These are phyloP conservation scores for Colletotrichum sp. DNA, from an alignment of 2,329 filamentous ascomycete genomes.

Conservation along the genomic window DNA sequence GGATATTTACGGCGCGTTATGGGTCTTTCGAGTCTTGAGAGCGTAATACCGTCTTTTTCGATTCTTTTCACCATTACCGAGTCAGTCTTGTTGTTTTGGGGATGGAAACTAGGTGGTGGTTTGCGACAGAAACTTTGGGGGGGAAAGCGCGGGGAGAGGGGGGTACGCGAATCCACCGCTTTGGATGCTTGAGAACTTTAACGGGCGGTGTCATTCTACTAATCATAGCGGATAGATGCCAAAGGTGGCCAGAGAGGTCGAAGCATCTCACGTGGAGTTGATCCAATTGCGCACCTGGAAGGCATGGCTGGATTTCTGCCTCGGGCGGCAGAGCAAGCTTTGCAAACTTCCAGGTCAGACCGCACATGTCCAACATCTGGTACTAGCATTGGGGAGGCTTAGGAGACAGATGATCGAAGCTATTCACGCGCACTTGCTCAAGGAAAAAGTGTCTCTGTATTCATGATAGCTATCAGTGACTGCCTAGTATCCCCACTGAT, in stretches of 20 bases:
- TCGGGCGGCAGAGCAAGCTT: not conserved
- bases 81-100: not conserved
- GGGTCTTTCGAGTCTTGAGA: not conserved
- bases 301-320: not conserved
- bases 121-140: not conserved
- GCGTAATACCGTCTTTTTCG: not conserved
- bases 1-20: not conserved
- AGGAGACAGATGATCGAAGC: accelerated
- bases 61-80: not conserved
- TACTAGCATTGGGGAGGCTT: not conserved
- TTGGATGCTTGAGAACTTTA: not conserved
- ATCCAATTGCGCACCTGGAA: not conserved
- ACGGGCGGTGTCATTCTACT: not conserved
- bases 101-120: not conserved
- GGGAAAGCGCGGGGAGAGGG: not conserved
- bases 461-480: not conserved
- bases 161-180: not conserved
- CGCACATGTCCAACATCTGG: accelerated
- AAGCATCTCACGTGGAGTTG: not conserved
- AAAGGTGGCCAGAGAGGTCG: not conserved
- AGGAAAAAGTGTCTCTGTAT: accelerated
- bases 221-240: not conserved
- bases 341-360: not conserved
- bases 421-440: not conserved
- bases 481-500: not conserved